These are phyloP conservation scores for Trichoderma koningii DNA, from an alignment of 2,329 filamentous ascomycete species.

Conservation along the genomic window DNA sequence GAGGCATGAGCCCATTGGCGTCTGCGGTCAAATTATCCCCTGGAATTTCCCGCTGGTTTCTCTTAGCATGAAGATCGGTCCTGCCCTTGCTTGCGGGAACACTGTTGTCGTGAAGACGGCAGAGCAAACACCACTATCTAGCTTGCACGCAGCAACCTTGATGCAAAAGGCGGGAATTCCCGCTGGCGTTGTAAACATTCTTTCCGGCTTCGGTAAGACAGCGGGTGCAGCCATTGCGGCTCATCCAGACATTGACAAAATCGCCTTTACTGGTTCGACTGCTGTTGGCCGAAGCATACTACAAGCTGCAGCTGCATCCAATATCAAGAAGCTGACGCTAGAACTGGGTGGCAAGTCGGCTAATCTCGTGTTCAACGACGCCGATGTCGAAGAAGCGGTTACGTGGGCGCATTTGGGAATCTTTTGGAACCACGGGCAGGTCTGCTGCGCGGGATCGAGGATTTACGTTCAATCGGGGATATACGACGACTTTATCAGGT, in stretches of 20 bases:
- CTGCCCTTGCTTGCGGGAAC: conserved; percentile 68
- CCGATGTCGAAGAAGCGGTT: conserved; percentile 5
- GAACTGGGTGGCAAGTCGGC: conserved; percentile 67
- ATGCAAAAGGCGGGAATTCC: conserved; percentile 1
- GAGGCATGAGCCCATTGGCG: conserved; percentile 61
- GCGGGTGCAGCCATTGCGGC: conserved; percentile 6
- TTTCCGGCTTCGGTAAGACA: background rate
- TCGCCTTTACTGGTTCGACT: conserved; percentile 14
- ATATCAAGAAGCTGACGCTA: conserved; percentile 75
- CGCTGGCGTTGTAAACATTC: conserved; percentile 5
- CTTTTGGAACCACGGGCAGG: conserved; percentile 58
- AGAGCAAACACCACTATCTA: conserved; percentile 58
- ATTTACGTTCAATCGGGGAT: conserved; percentile 42
- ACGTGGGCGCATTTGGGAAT: conserved; percentile 38
- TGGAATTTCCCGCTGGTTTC: conserved; percentile 80
- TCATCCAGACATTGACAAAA: conserved; percentile 14
- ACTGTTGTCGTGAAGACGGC: conserved; percentile 68
- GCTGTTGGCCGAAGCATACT: conserved; percentile 52
- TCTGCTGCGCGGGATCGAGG: conserved; percentile 58
- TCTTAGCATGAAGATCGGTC: conserved; percentile 74
- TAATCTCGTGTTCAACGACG: conserved; percentile 11
- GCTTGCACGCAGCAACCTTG: background rate
- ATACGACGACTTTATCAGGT: conserved; percentile 34
- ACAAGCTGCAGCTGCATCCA: conserved; percentile 70
- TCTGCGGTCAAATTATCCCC: conserved; percentile 79